Evolutionary conservation across 495 filamentous ascomycete genomes (phyloP).

Genomic region (Bombardia bombarda): DNA sequence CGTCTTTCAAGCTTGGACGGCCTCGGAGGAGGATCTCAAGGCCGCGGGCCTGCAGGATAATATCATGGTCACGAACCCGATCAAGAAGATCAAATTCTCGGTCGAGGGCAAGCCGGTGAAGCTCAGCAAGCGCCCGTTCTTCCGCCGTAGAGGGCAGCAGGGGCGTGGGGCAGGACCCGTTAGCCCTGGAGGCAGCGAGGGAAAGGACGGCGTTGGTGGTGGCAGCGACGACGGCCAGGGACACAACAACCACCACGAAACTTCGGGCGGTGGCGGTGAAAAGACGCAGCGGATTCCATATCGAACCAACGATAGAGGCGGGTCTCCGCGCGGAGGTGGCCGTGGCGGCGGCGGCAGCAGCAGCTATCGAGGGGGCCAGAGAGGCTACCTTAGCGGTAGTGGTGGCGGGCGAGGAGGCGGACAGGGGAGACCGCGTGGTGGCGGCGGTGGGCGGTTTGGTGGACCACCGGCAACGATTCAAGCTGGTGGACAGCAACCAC

Average conservation of each 20-base stretch:
- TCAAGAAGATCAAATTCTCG: slow-evolving; percentile 48
- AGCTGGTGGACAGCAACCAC: neutral
- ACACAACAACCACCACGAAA: neutral
- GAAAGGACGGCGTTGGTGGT: neutral
- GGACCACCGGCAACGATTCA: too few relatives aligned
- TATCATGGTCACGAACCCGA: slow-evolving; percentile 46
- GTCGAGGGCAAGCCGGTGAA: slow-evolving; percentile 34
- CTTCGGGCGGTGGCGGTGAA: neutral
- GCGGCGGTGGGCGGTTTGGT: too few relatives aligned
- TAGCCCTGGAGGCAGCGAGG: neutral
- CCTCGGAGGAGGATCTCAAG: slow-evolving; percentile 41
- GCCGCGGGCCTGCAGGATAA: slow-evolving; percentile 40
- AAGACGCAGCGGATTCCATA: neutral
- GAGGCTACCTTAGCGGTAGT: neutral
- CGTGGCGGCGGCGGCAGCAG: neutral
- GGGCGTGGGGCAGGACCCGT: neutral
- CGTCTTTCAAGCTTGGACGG: slow-evolving; percentile 58
- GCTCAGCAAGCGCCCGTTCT: slow-evolving; percentile 20
- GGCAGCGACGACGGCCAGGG: neutral
- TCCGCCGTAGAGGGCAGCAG: slow-evolving; percentile 13
- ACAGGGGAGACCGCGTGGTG: slow-evolving; percentile 1
- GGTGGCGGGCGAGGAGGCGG: neutral
- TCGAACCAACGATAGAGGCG: neutral
- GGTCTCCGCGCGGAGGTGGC: neutral
- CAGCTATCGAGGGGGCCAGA: neutral